A percentile compares a stretch with the other conserved stretches of the same genome.
phyloP scores from a whole-genome alignment of 345 rosid genomes.

The Hypericum perforatum region DNA sequence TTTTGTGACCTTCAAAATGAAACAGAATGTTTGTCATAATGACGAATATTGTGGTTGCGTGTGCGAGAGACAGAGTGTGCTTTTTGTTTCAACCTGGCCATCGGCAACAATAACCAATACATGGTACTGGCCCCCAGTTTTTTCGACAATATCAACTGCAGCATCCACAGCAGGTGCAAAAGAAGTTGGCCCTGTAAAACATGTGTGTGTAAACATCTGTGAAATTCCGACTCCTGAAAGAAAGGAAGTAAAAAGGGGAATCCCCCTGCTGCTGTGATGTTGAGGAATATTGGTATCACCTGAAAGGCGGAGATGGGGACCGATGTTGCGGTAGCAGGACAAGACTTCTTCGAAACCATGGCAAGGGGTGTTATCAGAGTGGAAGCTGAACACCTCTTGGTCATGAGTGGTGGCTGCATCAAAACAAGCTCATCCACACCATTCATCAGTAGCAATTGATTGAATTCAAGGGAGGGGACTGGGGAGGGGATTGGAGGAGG shows the following conservation, averaged over 20 bases:
- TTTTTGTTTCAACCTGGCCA: slow-evolving; percentile 52
- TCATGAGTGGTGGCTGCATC: slow-evolving; percentile 64
- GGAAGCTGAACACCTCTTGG: slow-evolving; percentile 60
- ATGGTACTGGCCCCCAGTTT: slow-evolving; percentile 65
- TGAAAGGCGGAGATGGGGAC: slow-evolving; percentile 49
- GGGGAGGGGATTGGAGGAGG: too few species aligned
- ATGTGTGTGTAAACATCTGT: too few species aligned
- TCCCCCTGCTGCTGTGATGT: too few species aligned
- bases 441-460: too few species aligned
- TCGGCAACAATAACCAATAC: slow-evolving; percentile 90
- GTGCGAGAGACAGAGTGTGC: neutral
- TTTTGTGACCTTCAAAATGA: slow-evolving; percentile 49
- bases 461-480: too few species aligned
- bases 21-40: neutral
- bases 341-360: slow-evolving; percentile 82
- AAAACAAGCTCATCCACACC: too few species aligned
- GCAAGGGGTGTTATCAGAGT: slow-evolving; percentile 59
- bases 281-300: slow-evolving; percentile 30
- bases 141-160: slow-evolving; percentile 73
- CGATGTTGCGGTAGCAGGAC: slow-evolving; percentile 50
- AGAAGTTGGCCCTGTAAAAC: slow-evolving; percentile 73
- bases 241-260: too few species aligned
- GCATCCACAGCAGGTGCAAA: slow-evolving; percentile 86
- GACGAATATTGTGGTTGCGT: slow-evolving; percentile 1
- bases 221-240: too few species aligned